Base-by-base conservation (phyloP, 495 filamentous ascomycete genomes). In the Aspergillus nanangensis region DNA sequence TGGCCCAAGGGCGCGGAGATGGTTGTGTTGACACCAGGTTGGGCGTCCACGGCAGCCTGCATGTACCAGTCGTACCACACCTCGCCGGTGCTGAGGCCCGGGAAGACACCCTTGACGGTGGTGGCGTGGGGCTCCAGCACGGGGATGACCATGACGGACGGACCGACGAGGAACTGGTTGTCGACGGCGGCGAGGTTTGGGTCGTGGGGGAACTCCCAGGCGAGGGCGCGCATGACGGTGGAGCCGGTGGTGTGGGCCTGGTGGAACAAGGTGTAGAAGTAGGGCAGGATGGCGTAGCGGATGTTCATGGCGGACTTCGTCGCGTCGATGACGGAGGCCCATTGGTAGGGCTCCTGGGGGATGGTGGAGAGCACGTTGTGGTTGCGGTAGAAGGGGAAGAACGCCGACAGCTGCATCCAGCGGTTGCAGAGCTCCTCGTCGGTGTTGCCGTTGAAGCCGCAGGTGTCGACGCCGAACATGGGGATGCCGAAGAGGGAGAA, bases 311-410 rank as follows among this genome's bases (percentile, higher is more conserved):
- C 88, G 0, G 57, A 66, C 46, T 78, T 80, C 15, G 79, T 67
- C 0, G 88, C 86, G 2, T 82, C 76, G 5, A 76, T 76, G 1
- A 92, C 87, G 1, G 75, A 75, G 3, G 71, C 62, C 89, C 89
- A 95, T 2, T 71, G 50, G 56, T 90, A 95, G 0, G 87, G 83
- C 61, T 95, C 89, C 59, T 95, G 89, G 0, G 75, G 50, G 42
- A 74, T 74, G 15, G 83, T 76, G 2, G 70, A 70, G 15, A 84
- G 66, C 3, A 67, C 69, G 57, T 92, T 90, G 69, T 95, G 88
- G 62, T 92, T 92, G 3, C 87, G 78, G 62, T 91, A 95, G 69
- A 93, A 94, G 4, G 88, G 86, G 69, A 91, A 90, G 71, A 94
- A 93, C 17, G 88, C 88, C 1, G 72, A 77, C 1, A 94, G 75